These are phyloP conservation scores for thale cress (Arabidopsis thaliana) DNA, from an alignment of 345 rosid species.

Conservation along the genomic window TAIR10.1 NC_003074.8:435501-436000, in stretches of 20 bases:
- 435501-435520: slow-evolving; percentile 99
- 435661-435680: slow-evolving; percentile 96
- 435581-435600: slow-evolving; percentile 87
- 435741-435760: slow-evolving; percentile 67
- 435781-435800: slow-evolving; percentile 54
- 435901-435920: slow-evolving; percentile 96
- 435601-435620: slow-evolving; percentile 75
- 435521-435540: slow-evolving; percentile 71
- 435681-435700: slow-evolving; percentile 99
- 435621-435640: slow-evolving; percentile 66
- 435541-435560: slow-evolving; percentile 58
- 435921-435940: slow-evolving; percentile 99
- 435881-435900: slow-evolving; percentile 89
- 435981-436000: slow-evolving; percentile 98
- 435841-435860: slow-evolving; percentile 83
- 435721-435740: slow-evolving; percentile 72
- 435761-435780: slow-evolving; percentile 59
- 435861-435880: slow-evolving; percentile 99
- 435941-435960: slow-evolving; percentile 94
- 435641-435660: slow-evolving; percentile 93
- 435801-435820: slow-evolving; percentile 61
- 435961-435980: slow-evolving; percentile 88
- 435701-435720: slow-evolving; percentile 85
- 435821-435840: slow-evolving; percentile 57
- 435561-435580: slow-evolving; percentile 93